Percentiles rank a stretch among this genome's conserved stretches.
phyloP scores from a whole-genome alignment of 2,329 filamentous ascomycete species.

The Eurotiales sp. region DNA sequence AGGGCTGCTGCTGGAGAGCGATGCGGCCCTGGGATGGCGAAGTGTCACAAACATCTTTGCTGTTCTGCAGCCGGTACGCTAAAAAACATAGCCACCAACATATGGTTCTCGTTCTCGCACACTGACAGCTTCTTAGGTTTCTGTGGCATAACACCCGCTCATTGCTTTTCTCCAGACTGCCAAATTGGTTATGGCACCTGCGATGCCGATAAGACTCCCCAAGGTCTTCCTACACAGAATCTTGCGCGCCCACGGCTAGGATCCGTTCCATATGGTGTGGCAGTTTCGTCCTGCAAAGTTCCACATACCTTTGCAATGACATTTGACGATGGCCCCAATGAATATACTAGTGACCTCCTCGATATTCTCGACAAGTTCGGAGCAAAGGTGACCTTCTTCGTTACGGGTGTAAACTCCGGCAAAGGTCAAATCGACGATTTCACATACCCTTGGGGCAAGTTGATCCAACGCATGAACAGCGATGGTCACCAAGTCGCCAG shows the following conservation, averaged over 20 bases:
- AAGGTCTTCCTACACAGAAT: constrained; percentile 31
- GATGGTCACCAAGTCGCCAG: constrained; percentile 51
- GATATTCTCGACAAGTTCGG: constrained; percentile 58
- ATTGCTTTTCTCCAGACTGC: constrained; percentile 41
- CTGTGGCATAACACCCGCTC: constrained; percentile 33
- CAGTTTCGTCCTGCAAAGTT: constrained; percentile 39
- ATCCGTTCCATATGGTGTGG: constrained; percentile 33
- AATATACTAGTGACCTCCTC: constrained; percentile 59
- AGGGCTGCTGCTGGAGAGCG: constrained; percentile 14
- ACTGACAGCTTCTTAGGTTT: constrained; percentile 26
- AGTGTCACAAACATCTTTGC: constrained; percentile 33
- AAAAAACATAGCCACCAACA: not conserved
- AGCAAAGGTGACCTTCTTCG: constrained; percentile 66
- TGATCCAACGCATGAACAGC: constrained; percentile 40
- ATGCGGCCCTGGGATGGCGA: constrained; percentile 33
- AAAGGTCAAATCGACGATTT: constrained; percentile 44
- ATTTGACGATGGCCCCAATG: constrained; percentile 63
- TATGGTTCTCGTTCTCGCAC: too few relatives aligned
- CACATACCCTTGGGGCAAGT: constrained; percentile 33
- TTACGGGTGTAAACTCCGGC: constrained; percentile 50
- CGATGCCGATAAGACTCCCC: constrained; percentile 33
- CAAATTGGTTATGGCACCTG: constrained; percentile 37
- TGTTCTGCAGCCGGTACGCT: constrained; percentile 37
- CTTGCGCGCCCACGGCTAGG: constrained; percentile 35
- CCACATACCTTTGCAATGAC: constrained; percentile 62